Base-by-base conservation (phyloP, 345 rosid genomes). In the Kandelia obovata region DNA sequence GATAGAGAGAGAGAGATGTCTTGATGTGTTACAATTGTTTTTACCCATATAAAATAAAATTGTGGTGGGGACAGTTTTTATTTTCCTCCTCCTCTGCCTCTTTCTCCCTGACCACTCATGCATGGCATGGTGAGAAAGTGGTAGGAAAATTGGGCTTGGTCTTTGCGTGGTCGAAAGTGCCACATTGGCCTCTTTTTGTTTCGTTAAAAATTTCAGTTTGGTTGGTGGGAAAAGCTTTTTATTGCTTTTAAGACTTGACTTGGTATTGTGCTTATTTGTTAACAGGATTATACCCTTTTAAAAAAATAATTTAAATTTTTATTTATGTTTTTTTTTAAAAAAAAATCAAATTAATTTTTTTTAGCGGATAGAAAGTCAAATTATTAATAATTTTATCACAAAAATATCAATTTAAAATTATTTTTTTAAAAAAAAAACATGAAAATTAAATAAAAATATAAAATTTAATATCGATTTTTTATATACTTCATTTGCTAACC, bases 21-120 rank as follows among this genome's bases (percentile, higher is more conserved):
- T 30, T 31, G 66, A 53, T 21, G 61, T 66, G 58, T 61, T 67
- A 13, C 58, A 55, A 55, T 76, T 61, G 51, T 53, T 70, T 32
- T 43, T 2, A 21, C 51, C 66, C 66, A 57, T 69, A 51, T 61
- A 78, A 55, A 39, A 15, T 7, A 62, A 30, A 58, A 71, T 39
- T 39, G 15, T 39, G 7, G 83, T 80, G 83, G 83, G 84, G 82
- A 80, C 86, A 82, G 64, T 53, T 72, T 71, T 75, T 78, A 72
- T 79, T 53, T 61, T 51, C 62, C 26, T 61, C 62, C 26, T 61
- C 25, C 30, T 47, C 43, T 53, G 26, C 53, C 52, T 16, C 27
- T 49, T 66, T n/a, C 34, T 58, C 53, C 25, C 34, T 31, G 31
- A 1, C 59, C 59, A 23, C 11, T 55, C 2, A 55, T 6, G 23